phyloP scores from a whole-genome alignment of 176 grass and related monocot genomes.

The Puccinellia tenuiflora region DNA sequence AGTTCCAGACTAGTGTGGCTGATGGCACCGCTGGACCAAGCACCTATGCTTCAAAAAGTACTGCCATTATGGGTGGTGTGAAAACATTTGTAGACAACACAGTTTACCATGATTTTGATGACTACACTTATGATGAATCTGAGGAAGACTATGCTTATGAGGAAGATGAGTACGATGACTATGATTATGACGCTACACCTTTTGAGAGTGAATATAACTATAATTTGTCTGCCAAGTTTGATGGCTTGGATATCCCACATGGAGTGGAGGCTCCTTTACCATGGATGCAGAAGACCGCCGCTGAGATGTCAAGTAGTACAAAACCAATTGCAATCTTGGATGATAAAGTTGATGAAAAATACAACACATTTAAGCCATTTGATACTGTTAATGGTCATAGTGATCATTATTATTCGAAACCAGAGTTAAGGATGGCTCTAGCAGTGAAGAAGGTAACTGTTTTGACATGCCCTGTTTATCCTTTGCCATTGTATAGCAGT shows the following conservation, averaged over 20 bases:
- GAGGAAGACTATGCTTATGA: constrained; percentile 62
- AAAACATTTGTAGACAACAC: constrained; percentile 9
- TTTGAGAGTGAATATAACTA: constrained; percentile 49
- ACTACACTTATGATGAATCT: constrained; percentile 35
- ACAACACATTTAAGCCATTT: constrained; percentile 67
- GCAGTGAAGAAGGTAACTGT: constrained; percentile 39
- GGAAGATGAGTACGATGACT: constrained; percentile 56
- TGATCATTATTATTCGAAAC: constrained; percentile 64
- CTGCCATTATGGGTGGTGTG: not conserved
- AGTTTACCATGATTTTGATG: constrained; percentile 40
- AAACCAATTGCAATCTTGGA: constrained; percentile 32
- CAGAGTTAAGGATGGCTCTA: constrained; percentile 30
- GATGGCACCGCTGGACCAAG: constrained; percentile 47
- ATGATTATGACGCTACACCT: constrained; percentile 32
- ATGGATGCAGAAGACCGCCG: constrained; percentile 46
- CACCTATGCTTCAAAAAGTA: constrained; percentile 25
- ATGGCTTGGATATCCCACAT: constrained; percentile 50
- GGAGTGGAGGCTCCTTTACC: constrained; percentile 38
- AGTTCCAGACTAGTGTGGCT: constrained; percentile 46
- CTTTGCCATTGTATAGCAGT: not conserved
- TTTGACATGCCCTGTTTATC: not conserved
- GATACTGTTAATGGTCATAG: constrained; percentile 60
- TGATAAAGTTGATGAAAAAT: constrained; percentile 65
- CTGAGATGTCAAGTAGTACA: constrained; percentile 19
- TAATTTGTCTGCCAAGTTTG: constrained; percentile 61